phyloP scores from a whole-genome alignment of 1,284 basidiomycete species.

The Xerocomus amazonicus region DNA sequence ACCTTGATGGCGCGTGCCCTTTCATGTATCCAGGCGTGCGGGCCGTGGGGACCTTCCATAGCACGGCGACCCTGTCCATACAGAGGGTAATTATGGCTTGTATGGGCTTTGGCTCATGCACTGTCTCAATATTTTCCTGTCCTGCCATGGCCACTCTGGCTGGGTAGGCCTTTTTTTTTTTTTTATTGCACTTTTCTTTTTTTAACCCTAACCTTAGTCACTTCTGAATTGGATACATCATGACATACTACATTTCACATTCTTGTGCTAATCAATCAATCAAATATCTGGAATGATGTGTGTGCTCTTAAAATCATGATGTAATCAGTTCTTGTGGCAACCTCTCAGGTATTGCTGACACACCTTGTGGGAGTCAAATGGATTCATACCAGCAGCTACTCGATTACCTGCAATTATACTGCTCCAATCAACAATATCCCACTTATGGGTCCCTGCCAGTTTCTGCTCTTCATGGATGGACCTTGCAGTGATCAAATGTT shows the following conservation, averaged over 20 bases:
- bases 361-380: conserved; percentile 49
- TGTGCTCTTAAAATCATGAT: conserved; percentile 11
- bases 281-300: conserved; percentile 22
- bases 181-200: not conserved
- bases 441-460: conserved; percentile 43
- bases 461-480: conserved; percentile 55
- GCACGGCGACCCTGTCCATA: conserved; percentile 46
- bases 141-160: conserved; percentile 43
- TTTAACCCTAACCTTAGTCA: conserved; percentile 43
- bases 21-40: conserved; percentile 43
- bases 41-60: conserved; percentile 45
- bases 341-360: not conserved
- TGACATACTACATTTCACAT: too few species aligned
- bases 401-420: conserved; percentile 65
- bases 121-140: conserved; percentile 69
- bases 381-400: conserved; percentile 63
- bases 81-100: conserved; percentile 32
- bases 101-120: conserved; percentile 28
- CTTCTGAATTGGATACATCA: too few species aligned
- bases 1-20: conserved; percentile 35
- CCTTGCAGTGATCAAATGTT: conserved; percentile 76
- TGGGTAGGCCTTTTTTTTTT: conserved; percentile 27
- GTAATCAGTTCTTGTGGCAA: not conserved
- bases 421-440: conserved; percentile 69
- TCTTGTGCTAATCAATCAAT: not conserved